phyloP scores from a whole-genome alignment of 208 protist genomes.

The Leishmania guyanensis region DNA sequence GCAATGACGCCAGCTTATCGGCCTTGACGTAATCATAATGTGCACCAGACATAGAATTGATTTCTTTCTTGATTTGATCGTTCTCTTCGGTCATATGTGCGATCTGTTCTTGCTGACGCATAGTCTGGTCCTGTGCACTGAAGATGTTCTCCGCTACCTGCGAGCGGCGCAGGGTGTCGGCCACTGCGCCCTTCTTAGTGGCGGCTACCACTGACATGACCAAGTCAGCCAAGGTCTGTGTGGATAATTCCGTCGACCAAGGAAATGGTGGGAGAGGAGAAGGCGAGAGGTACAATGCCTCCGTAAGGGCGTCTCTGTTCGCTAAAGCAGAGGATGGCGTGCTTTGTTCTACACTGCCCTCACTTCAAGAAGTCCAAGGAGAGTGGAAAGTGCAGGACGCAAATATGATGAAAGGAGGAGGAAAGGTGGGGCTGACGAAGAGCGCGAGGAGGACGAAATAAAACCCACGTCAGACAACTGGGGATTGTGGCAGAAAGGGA shows the following conservation, averaged over 20 bases:
- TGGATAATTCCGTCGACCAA: background rate
- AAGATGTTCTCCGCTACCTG: conserved; percentile 63
- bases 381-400: conserved; percentile 18
- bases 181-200: conserved; percentile 33
- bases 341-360: conserved; percentile 4
- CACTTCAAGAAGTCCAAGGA: conserved; percentile 2
- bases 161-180: conserved; percentile 62
- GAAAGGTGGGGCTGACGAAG: background rate
- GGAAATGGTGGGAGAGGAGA: background rate
- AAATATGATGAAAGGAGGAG: conserved; percentile 5
- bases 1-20: conserved; percentile 81
- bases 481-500: background rate
- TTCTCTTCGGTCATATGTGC: conserved; percentile 77
- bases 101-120: conserved; percentile 83
- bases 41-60: conserved; percentile 63
- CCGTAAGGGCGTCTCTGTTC: background rate
- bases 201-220: conserved; percentile 24
- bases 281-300: background rate
- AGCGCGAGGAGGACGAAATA: background rate
- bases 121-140: conserved; percentile 56
- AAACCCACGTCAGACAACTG: background rate
- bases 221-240: background rate
- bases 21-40: conserved; percentile 89
- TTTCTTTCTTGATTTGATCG: conserved; percentile 89
- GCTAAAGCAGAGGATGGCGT: background rate